Conservation (phyloP, 2,329 filamentous ascomycete species). For the Sclerotinia sclerotiorum region DNA sequence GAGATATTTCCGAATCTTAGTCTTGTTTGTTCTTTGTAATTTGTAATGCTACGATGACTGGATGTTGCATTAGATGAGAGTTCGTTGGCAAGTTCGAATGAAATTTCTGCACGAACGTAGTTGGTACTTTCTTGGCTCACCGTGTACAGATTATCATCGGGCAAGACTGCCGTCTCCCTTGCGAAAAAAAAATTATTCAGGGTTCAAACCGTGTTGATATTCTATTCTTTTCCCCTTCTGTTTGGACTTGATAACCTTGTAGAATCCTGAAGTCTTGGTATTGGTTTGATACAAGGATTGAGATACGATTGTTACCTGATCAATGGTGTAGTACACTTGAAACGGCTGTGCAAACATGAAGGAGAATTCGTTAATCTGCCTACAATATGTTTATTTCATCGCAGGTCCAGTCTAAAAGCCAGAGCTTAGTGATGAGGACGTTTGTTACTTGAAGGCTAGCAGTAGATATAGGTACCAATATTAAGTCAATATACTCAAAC, state of each 20-base stretch:
- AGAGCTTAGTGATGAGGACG: background rate
- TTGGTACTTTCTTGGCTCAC: background rate
- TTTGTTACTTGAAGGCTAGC: background rate
- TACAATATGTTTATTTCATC: background rate
- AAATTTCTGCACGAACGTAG: slow-evolving; percentile 15
- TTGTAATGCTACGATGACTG: background rate
- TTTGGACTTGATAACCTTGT: background rate
- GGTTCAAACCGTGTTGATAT: background rate
- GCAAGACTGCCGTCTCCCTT: background rate
- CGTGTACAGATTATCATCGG: background rate
- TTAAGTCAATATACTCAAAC: background rate
- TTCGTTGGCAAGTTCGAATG: background rate
- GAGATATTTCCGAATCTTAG: background rate
- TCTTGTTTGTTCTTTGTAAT: background rate
- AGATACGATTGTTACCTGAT: background rate
- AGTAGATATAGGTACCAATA: background rate
- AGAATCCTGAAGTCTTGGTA: background rate
- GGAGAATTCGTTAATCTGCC: background rate
- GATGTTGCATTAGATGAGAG: background rate
- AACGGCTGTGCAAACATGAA: background rate
- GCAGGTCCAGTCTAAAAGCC: background rate
- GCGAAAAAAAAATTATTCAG: background rate
- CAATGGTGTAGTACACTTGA: background rate
- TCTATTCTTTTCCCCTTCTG: background rate
- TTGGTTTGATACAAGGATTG: background rate